Percentiles rank a stretch among this genome's conserved stretches.
Evolutionary conservation across 345 rosid genomes (phyloP).

Genomic region (Isatis tinctoria): DNA sequence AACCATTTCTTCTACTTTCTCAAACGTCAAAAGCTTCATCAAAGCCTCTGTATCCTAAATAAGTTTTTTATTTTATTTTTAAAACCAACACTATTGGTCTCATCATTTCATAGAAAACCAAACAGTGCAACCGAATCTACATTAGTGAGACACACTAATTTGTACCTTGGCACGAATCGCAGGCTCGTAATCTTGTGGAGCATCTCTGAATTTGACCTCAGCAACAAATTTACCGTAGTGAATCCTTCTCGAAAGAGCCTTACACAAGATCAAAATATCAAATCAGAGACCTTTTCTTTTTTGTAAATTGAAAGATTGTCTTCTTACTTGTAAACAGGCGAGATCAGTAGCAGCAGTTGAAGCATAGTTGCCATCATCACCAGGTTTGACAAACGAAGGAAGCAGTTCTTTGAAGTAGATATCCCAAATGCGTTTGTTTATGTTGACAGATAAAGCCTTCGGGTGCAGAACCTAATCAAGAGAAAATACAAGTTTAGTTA

Average conservation of each 20-base stretch:
- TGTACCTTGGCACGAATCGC: conserved; percentile 68
- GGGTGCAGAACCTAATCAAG: conserved; percentile 54
- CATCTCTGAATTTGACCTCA: conserved; percentile 74
- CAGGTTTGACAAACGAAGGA: conserved; percentile 56
- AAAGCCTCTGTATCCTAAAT: conserved; percentile 62
- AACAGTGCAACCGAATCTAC: background rate
- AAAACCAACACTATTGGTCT: background rate
- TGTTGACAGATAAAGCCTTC: conserved; percentile 52
- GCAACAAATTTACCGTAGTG: conserved; percentile 89
- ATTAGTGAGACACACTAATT: background rate
- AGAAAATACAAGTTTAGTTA: background rate
- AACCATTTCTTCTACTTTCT: conserved; percentile 68
- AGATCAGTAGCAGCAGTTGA: conserved; percentile 65
- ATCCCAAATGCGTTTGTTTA: conserved; percentile 65
- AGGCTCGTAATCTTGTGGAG: conserved; percentile 64
- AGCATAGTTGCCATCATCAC: conserved; percentile 88
- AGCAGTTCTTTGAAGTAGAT: conserved; percentile 60
- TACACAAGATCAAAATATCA: conserved; percentile 18
- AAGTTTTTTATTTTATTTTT: background rate
- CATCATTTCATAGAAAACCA: background rate
- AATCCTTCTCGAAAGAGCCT: conserved; percentile 86
- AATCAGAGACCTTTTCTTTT: background rate
- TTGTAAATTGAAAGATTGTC: background rate
- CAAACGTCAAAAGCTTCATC: conserved; percentile 67
- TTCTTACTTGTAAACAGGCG: conserved; percentile 65